Evolutionary conservation across 2,329 filamentous ascomycete species (phyloP).

Genomic region (Fusarium marasasianum): DNA sequence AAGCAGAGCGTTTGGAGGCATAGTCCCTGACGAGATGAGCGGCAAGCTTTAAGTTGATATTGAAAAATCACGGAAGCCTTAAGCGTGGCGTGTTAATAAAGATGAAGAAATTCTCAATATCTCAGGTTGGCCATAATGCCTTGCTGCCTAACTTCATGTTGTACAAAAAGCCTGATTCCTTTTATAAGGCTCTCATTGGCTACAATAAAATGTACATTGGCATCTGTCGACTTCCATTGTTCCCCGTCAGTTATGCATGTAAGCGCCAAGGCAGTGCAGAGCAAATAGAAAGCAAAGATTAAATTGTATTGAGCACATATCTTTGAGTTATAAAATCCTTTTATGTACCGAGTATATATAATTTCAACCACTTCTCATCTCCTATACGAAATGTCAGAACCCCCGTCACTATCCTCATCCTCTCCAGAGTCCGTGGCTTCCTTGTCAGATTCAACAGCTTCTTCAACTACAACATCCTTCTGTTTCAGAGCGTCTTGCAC

Average conservation of each 20-base stretch:
- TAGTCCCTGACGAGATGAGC: background rate
- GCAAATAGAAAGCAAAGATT: background rate
- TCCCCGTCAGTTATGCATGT: background rate
- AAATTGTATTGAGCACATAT: background rate
- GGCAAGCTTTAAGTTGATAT: accelerated
- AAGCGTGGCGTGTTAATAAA: too few species aligned
- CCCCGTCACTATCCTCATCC: background rate
- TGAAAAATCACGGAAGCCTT: background rate
- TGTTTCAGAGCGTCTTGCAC: background rate
- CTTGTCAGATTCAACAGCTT: accelerated
- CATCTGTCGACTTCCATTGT: background rate
- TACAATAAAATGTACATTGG: background rate
- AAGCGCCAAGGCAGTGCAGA: background rate
- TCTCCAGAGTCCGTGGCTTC: background rate
- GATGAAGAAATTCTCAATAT: accelerated
- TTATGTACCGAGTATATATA: background rate
- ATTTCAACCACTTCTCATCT: background rate
- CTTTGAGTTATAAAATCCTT: background rate
- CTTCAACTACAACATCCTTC: background rate
- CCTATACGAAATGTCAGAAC: background rate
- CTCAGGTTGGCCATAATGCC: accelerated
- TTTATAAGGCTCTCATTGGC: background rate
- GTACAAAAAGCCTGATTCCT: background rate
- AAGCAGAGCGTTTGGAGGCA: background rate
- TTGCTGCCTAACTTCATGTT: background rate